phyloP scores from a whole-genome alignment of 1,284 basidiomycete species.

The Agroathelia rolfsii region DNA sequence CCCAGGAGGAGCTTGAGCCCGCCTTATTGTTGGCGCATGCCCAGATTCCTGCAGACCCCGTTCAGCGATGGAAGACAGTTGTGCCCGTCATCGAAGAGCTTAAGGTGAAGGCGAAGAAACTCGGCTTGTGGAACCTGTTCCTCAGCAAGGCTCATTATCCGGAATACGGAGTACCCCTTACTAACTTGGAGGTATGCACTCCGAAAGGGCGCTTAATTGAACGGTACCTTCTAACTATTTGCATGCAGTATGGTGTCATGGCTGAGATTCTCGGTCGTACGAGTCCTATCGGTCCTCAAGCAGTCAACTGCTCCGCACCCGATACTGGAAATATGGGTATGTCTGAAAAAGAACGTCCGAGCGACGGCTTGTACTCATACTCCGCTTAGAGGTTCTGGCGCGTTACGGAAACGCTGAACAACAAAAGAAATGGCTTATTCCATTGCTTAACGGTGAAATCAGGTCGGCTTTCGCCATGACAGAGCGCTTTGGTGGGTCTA shows the following conservation, averaged over 20 bases:
- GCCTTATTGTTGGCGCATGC: slow-evolving; percentile 71
- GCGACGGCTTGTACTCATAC: slow-evolving; percentile 1
- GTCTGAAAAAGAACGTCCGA: slow-evolving; percentile 18
- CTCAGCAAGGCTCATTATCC: slow-evolving; percentile 91
- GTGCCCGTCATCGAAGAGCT: slow-evolving; percentile 78
- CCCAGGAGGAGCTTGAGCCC: slow-evolving; percentile 83
- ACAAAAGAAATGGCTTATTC: slow-evolving; percentile 84
- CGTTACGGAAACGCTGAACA: slow-evolving; percentile 86
- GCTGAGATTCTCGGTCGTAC: slow-evolving; percentile 88
- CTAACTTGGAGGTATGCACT: slow-evolving; percentile 76
- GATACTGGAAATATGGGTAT: slow-evolving; percentile 94
- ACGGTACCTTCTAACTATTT: slow-evolving; percentile 5
- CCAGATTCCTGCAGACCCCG: slow-evolving; percentile 74
- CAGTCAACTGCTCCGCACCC: slow-evolving; percentile 87
- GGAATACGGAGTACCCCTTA: slow-evolving; percentile 77
- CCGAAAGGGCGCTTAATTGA: neutral
- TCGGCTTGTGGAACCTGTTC: slow-evolving; percentile 96
- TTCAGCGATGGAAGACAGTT: slow-evolving; percentile 75
- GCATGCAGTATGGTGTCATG: slow-evolving; percentile 88
- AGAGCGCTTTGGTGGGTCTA: slow-evolving; percentile 67
- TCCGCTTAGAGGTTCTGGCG: slow-evolving; percentile 77
- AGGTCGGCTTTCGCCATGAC: slow-evolving; percentile 95
- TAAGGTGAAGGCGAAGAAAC: slow-evolving; percentile 79
- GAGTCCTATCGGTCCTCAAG: slow-evolving; percentile 75
- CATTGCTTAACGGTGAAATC: slow-evolving; percentile 86